A percentile compares a stretch with the other conserved stretches of the same genome.
Conservation (phyloP, 768 basidiomycete genomes). For the Jaapia argillacea region DNA sequence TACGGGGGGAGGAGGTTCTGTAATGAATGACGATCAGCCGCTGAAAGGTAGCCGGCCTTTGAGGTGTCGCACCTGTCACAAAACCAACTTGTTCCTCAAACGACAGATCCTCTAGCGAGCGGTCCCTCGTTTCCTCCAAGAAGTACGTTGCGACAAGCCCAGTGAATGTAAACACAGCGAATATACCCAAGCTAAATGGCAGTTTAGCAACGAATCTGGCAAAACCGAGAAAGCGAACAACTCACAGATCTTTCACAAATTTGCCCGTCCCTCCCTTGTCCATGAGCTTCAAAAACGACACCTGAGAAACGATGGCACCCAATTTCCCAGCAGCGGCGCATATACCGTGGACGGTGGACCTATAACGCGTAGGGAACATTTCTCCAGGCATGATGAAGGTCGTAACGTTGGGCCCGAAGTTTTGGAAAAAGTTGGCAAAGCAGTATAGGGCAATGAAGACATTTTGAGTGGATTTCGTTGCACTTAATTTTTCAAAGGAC, state of each 20-base stretch:
- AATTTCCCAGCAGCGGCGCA: constrained; percentile 33
- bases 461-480: too few species aligned
- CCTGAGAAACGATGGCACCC: constrained; percentile 31
- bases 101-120: constrained; percentile 24
- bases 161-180: constrained; percentile 37
- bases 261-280: constrained; percentile 22
- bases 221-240: constrained; percentile 6
- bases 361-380: constrained; percentile 34
- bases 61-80: too few species aligned
- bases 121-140: constrained; percentile 31
- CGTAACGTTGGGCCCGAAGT: constrained; percentile 34
- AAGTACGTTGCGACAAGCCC: constrained; percentile 30
- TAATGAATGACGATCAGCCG: too few species aligned
- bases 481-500: too few species aligned
- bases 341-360: constrained; percentile 33
- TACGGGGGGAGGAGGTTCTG: too few species aligned
- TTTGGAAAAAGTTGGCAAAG: constrained; percentile 32
- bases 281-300: constrained; percentile 25
- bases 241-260: constrained; percentile 25
- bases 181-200: constrained; percentile 26
- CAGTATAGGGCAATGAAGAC: constrained; percentile 29
- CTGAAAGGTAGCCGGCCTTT: too few species aligned
- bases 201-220: not conserved
- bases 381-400: constrained; percentile 36
- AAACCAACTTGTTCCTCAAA: constrained; percentile 26